phyloP scores from a whole-genome alignment of 2,329 filamentous ascomycete species.

The Aplosporella prunicola region DNA sequence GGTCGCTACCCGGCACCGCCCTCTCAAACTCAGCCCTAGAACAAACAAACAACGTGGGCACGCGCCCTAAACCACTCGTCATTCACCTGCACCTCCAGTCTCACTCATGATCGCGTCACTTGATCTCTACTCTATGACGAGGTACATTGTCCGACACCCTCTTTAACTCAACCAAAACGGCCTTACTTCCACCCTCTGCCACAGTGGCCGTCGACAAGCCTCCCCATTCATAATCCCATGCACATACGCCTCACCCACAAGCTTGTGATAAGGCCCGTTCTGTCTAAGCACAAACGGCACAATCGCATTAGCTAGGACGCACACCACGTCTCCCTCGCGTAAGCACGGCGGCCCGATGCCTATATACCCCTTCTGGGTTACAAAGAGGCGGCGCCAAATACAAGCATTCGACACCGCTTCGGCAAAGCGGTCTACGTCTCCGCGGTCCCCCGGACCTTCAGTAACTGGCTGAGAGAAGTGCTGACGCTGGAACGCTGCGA shows the following conservation, averaged over 20 bases:
- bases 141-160: too few relatives aligned
- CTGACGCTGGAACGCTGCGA: slow-evolving; percentile 1
- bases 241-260: slow-evolving; percentile 14
- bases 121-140: too few relatives aligned
- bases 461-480: neutral
- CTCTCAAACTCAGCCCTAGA: too few relatives aligned
- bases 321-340: slow-evolving; percentile 9
- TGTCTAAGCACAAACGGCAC: slow-evolving; percentile 13
- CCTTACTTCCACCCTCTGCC: neutral
- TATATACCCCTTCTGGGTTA: slow-evolving; percentile 12
- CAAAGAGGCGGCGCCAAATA: slow-evolving; percentile 10
- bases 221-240: slow-evolving; percentile 15
- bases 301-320: slow-evolving; percentile 11
- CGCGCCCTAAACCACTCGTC: too few relatives aligned
- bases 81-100: too few relatives aligned
- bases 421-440: slow-evolving; percentile 1
- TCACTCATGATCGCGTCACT: too few relatives aligned
- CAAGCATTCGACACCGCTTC: slow-evolving; percentile 1
- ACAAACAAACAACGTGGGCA: too few relatives aligned
- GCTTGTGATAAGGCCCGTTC: neutral
- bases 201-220: neutral
- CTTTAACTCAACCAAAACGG: neutral
- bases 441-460: neutral
- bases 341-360: slow-evolving; percentile 12
- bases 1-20: too few relatives aligned